A percentile compares a stretch with the other conserved stretches of the same genome.
Conservation (phyloP, 2,329 filamentous ascomycete species). For the Neospermospora avenae region DNA sequence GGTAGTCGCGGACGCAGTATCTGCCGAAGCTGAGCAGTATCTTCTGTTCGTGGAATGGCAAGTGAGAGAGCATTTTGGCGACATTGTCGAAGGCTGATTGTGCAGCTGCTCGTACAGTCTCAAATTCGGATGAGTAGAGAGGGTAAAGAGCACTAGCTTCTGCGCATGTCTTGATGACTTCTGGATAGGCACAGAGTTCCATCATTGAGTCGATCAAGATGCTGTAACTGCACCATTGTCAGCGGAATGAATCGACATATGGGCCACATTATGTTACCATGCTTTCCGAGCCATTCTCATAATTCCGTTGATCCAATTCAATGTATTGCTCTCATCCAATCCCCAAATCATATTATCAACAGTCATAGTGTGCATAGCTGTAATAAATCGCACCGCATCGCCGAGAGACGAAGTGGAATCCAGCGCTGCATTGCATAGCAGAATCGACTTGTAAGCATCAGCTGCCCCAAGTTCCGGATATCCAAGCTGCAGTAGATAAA, state of each 20-base stretch:
- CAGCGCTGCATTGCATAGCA: constrained; percentile 5
- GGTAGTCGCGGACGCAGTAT: not conserved
- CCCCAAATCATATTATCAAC: not conserved
- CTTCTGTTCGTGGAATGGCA: constrained; percentile 1
- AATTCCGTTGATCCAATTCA: not conserved
- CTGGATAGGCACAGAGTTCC: not conserved
- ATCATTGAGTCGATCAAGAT: not conserved
- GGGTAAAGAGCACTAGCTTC: not conserved
- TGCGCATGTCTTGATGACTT: constrained; percentile 5
- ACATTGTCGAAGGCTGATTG: not conserved
- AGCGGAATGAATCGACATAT: not conserved
- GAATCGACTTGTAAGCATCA: constrained; percentile 15
- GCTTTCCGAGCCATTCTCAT: not conserved
- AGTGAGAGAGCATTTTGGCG: not conserved
- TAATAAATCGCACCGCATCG: constrained; percentile 3
- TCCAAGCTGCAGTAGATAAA: constrained; percentile 1
- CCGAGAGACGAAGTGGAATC: not conserved
- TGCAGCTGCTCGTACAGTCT: not conserved
- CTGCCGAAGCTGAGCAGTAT: not conserved
- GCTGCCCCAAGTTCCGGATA: constrained; percentile 15
- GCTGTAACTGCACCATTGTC: not conserved
- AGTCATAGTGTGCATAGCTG: not conserved
- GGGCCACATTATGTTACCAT: not conserved
- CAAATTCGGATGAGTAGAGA: not conserved
- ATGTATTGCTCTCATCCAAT: not conserved